phyloP scores from a whole-genome alignment of 208 protist genomes.

The Polymyxa betae region DNA sequence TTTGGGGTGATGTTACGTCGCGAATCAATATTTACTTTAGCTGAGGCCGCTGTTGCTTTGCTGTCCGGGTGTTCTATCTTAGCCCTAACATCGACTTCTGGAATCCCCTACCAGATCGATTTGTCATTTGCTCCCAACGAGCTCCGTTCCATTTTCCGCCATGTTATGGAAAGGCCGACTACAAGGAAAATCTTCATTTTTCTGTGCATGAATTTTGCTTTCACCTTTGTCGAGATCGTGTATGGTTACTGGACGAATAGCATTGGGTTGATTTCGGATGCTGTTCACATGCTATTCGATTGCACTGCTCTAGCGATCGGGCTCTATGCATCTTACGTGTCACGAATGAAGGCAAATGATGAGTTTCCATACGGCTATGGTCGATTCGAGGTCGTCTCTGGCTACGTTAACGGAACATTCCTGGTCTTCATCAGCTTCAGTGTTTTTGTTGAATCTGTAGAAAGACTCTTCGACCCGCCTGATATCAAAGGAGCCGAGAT shows the following conservation, averaged over 20 bases:
- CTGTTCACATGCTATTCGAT: constrained; percentile 96
- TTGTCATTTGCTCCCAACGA: not conserved
- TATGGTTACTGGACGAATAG: constrained; percentile 80
- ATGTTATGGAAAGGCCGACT: constrained; percentile 50
- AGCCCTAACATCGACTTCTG: not conserved
- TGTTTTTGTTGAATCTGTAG: constrained; percentile 75
- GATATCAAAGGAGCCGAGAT: constrained; percentile 55
- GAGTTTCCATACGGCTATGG: constrained; percentile 78
- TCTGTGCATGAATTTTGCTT: constrained; percentile 72
- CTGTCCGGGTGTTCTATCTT: not conserved
- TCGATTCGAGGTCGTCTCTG: constrained; percentile 74
- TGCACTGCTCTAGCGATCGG: constrained; percentile 88
- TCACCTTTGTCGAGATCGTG: constrained; percentile 77
- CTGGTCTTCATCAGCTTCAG: constrained; percentile 76
- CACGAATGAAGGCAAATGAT: constrained; percentile 78
- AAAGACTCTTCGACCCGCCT: constrained; percentile 60
- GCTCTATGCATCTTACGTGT: constrained; percentile 83
- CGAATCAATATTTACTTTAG: not conserved
- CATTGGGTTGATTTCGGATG: constrained; percentile 89
- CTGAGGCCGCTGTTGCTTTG: not conserved
- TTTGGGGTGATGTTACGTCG: not conserved
- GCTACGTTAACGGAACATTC: constrained; percentile 79
- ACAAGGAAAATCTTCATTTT: constrained; percentile 72
- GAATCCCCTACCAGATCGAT: not conserved
- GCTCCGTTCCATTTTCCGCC: not conserved